These are phyloP conservation scores for Starmerella bombicola DNA, from an alignment of 805 yeast genomes.

Conservation along the genomic window DNA sequence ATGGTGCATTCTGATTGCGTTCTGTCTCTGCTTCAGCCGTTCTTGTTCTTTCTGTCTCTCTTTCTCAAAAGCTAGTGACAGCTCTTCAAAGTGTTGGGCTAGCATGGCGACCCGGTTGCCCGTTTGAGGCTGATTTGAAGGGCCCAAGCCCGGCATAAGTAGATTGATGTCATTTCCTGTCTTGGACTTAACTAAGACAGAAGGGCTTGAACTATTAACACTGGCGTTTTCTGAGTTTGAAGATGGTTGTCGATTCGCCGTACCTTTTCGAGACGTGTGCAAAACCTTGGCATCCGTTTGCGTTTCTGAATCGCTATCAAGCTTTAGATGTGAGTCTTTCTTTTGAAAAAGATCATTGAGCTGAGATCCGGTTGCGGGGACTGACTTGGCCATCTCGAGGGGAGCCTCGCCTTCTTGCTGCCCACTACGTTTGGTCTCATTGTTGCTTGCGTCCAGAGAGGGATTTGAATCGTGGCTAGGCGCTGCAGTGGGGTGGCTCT, in stretches of 20 bases:
- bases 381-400: neutral
- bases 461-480: neutral
- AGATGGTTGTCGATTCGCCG: neutral
- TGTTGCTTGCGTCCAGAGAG: neutral
- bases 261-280: neutral
- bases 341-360: neutral
- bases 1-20: constrained; percentile 57
- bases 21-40: constrained; percentile 43
- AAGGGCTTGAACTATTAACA: neutral
- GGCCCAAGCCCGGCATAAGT: constrained; percentile 40
- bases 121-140: constrained; percentile 2
- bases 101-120: constrained; percentile 27
- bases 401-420: neutral
- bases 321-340: neutral
- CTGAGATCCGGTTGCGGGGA: neutral
- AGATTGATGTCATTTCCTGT: constrained; percentile 20
- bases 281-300: neutral
- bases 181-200: constrained; percentile 16
- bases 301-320: neutral
- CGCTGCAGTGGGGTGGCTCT: neutral
- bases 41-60: constrained; percentile 72
- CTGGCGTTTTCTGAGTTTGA: neutral
- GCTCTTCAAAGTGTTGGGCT: constrained; percentile 59
- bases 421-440: neutral
- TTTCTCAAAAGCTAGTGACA: constrained; percentile 73